Evolutionary conservation across 257 asterid species (phyloP), one percentile per base, ranked within the genome.

Genomic region (Gardenia jasminoides): DNA sequence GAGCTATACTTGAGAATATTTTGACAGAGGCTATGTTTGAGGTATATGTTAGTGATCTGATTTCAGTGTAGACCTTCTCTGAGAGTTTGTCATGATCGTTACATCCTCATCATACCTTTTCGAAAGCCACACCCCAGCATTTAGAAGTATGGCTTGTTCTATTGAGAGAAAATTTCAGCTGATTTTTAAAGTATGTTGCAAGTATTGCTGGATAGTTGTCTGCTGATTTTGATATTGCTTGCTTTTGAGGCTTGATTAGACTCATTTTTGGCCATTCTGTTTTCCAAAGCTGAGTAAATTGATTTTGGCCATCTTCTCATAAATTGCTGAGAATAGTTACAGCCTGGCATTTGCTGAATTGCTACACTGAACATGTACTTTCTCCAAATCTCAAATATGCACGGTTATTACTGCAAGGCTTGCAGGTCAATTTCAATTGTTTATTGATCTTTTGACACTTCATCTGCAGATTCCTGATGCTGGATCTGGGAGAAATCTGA

Each of bases 1-100:
- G 98, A 87, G 87, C 98, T 83, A 92, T 94, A 82, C 76, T 94
- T 78, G 98, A 94, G 90, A 84, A 83, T 86, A 85, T 91, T 76
- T 82, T 94, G 84, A 94, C 97, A 0, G 98, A 91, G 86, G 97
- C 98, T 33, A 94, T 94, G 98, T 94, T 90, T 87, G 96, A 90
- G 97, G 97, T 92, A 90, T 43, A 66, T 39, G 70, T 24, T 59
- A 52, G 46, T 28, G 13, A 69, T 61, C 20, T 24, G 41, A 61
- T 39, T 26, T 77, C 39, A 26, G 7, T 77, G 36, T 41, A 3
- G 16, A 56, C 30, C 46, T 65, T 44, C 4, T 67, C 7, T 22
- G 65, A 6, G 17, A 36, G 41, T 36, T 36, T 36, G 41, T 36
- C 41, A 36, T 36, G 41, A 36, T 36, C 4, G 41, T 4, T 36